Evolutionary conservation across 2,329 filamentous ascomycete genomes (phyloP).

Genomic region (Phyllosticta paracitricarpa): DNA sequence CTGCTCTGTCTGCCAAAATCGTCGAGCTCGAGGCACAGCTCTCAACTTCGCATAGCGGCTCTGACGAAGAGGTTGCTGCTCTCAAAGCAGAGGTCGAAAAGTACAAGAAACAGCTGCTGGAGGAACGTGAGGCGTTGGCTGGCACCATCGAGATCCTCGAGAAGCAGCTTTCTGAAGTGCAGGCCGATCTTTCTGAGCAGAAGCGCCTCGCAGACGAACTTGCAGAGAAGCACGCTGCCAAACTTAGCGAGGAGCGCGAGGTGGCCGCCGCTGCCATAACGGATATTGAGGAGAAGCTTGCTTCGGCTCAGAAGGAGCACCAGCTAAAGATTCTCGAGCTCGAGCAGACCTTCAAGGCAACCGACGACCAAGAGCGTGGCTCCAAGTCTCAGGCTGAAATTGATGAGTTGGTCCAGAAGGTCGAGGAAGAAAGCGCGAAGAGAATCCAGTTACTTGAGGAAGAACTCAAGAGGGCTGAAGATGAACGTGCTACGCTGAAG

Average conservation of each 20-base stretch:
- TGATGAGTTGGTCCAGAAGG: constrained; percentile 1
- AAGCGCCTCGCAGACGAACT: background rate
- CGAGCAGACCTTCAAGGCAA: constrained; percentile 2
- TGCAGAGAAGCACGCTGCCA: background rate
- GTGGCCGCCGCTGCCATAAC: constrained; percentile 2
- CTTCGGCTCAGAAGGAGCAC: constrained; percentile 5
- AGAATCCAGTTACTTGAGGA: constrained; percentile 1
- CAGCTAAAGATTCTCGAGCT: background rate
- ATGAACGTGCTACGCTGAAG: background rate
- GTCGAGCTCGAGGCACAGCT: constrained; percentile 1
- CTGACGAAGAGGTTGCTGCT: background rate
- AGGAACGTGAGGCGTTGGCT: constrained; percentile 4
- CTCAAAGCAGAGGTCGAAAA: constrained; percentile 5
- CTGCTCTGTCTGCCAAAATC: constrained; percentile 4
- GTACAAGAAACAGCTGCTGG: constrained; percentile 8
- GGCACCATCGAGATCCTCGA: constrained; percentile 2
- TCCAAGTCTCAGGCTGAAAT: constrained; percentile 6
- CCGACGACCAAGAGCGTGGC: background rate
- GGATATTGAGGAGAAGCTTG: constrained; percentile 9
- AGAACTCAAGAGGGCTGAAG: background rate
- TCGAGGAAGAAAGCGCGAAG: background rate
- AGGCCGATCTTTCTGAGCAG: constrained; percentile 1
- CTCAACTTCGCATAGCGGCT: background rate
- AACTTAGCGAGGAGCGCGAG: constrained; percentile 1
- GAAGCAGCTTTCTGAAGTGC: constrained; percentile 4